Conservation (phyloP, 106 monocot genomes). For the Dioscorea dumetorum region DNA sequence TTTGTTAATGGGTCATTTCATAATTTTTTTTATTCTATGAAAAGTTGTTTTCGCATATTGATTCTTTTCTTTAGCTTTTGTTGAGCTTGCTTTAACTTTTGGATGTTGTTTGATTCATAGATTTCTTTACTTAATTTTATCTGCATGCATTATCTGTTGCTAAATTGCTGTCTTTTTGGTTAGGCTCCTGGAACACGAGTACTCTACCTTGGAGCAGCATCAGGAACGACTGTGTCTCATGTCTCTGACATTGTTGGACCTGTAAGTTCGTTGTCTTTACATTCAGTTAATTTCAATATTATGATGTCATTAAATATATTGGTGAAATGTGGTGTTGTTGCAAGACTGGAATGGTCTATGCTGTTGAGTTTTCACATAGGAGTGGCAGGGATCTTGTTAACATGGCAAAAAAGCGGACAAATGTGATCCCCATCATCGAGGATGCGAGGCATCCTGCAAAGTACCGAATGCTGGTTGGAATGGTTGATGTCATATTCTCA, state of each 20-base stretch:
- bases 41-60: no score
- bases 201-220: slow-evolving; percentile 93
- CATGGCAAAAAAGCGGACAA: slow-evolving; percentile 96
- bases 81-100: no score
- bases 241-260: slow-evolving; percentile 99
- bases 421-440: slow-evolving; percentile 95
- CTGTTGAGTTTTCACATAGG: slow-evolving; percentile 96
- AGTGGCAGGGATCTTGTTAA: slow-evolving; percentile 96
- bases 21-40: no score
- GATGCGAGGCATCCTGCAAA: slow-evolving; percentile 98
- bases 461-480: slow-evolving; percentile 91
- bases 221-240: slow-evolving; percentile 94
- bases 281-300: neutral
- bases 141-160: neutral
- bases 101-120: no score
- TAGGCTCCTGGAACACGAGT: slow-evolving; percentile 75
- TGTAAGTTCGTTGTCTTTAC: slow-evolving; percentile 28
- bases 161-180: neutral
- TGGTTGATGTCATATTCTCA: slow-evolving; percentile 99
- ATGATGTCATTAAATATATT: no score
- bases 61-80: no score
- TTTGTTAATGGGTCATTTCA: no score
- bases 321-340: neutral
- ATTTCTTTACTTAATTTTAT: neutral
- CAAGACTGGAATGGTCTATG: slow-evolving; percentile 91